Evolutionary conservation across 2,329 filamentous ascomycete genomes (phyloP).

Genomic region (Epichloe sibirici): DNA sequence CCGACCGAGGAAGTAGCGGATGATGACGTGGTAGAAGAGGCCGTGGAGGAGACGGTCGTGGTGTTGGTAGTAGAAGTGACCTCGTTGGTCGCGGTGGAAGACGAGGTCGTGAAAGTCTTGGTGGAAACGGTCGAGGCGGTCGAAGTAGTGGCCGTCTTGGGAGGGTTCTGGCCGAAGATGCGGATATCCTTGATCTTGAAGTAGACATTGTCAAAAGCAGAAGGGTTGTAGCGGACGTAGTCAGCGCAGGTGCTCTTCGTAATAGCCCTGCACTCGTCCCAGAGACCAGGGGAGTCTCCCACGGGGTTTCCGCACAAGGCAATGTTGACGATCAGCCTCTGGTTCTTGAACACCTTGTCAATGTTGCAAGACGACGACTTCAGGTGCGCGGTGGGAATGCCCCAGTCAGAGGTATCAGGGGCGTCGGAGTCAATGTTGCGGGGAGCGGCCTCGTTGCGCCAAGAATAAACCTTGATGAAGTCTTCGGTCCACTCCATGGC

Average conservation of each 20-base stretch:
- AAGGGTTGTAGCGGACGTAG: constrained; percentile 26
- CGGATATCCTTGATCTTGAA: constrained; percentile 35
- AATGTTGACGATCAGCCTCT: constrained; percentile 65
- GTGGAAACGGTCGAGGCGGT: neutral
- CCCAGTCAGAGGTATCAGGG: constrained; percentile 55
- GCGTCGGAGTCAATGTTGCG: constrained; percentile 22
- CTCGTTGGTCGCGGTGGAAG: no score
- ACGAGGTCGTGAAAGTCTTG: no score
- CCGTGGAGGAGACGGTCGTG: neutral
- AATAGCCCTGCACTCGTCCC: constrained; percentile 13
- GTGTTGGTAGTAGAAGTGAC: no score
- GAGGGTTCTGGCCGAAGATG: constrained; percentile 13
- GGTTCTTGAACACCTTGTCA: constrained; percentile 45
- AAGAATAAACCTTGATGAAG: constrained; percentile 30
- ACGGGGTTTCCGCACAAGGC: constrained; percentile 61
- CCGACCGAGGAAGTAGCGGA: no score
- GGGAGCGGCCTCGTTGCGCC: constrained; percentile 20
- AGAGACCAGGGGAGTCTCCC: constrained; percentile 14
- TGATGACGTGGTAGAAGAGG: neutral
- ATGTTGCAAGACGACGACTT: constrained; percentile 50
- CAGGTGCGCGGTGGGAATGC: constrained; percentile 48
- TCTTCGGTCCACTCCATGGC: constrained; percentile 31
- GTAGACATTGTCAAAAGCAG: constrained; percentile 24
- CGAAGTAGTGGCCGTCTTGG: constrained; percentile 6
- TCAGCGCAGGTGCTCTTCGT: constrained; percentile 19